Percentiles rank a stretch among this genome's conserved stretches.
phyloP scores from a whole-genome alignment of 768 basidiomycete genomes.

The Lyophyllum decastes region DNA sequence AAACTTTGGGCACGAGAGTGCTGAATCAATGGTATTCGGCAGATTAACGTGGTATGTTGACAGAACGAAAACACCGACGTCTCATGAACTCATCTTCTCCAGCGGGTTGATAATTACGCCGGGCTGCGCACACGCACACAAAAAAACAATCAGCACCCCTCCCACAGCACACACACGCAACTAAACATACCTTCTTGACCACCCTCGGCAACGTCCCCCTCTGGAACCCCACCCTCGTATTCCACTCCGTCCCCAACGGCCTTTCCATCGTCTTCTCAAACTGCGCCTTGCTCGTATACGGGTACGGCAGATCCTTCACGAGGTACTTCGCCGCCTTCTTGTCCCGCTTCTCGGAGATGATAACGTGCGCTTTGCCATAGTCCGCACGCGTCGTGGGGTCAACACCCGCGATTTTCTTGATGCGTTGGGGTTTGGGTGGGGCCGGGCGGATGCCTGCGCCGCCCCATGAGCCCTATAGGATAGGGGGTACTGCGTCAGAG shows the following conservation, averaged over 20 bases:
- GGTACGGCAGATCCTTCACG: slow-evolving; percentile 90
- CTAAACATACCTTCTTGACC: slow-evolving; percentile 73
- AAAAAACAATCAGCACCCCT: not conserved
- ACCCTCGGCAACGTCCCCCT: slow-evolving; percentile 82
- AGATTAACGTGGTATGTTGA: not conserved
- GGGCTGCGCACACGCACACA: not conserved
- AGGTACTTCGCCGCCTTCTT: slow-evolving; percentile 91
- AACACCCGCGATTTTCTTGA: slow-evolving; percentile 84
- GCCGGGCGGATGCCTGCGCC: slow-evolving; percentile 69
- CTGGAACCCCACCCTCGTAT: slow-evolving; percentile 84
- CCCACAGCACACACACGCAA: not conserved
- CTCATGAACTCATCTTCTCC: slow-evolving; percentile 11
- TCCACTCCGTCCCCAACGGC: slow-evolving; percentile 92
- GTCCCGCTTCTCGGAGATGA: slow-evolving; percentile 95
- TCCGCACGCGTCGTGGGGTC: slow-evolving; percentile 81
- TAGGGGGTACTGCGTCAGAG: not conserved
- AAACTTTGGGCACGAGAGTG: too few relatives aligned
- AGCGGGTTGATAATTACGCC: slow-evolving; percentile 17
- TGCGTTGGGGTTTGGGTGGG: slow-evolving; percentile 65
- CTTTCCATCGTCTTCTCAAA: slow-evolving; percentile 82
- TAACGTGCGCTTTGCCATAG: slow-evolving; percentile 82
- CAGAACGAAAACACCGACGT: not conserved
- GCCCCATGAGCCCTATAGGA: slow-evolving; percentile 84
- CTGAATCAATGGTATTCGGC: not conserved
- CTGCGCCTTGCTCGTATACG: slow-evolving; percentile 92